phyloP scores from a whole-genome alignment of 2,329 filamentous ascomycete species.

The Tolypocladium album region DNA sequence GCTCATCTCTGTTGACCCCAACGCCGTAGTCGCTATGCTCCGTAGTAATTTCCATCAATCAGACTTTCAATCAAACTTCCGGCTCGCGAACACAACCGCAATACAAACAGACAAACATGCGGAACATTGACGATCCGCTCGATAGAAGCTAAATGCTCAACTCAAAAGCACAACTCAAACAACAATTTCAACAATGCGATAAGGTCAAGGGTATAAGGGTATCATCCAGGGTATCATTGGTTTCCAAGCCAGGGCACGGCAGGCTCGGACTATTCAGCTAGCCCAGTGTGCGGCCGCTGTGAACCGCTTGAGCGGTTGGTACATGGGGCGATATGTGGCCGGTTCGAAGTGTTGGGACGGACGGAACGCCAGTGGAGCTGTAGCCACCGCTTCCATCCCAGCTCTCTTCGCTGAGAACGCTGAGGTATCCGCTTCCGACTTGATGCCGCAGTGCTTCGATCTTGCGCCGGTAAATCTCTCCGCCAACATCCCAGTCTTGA shows the following conservation, averaged over 20 bases:
- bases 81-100: slow-evolving; percentile 8
- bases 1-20: slow-evolving; percentile 11
- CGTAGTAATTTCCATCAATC: slow-evolving; percentile 13
- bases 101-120: slow-evolving; percentile 5
- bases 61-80: slow-evolving; percentile 6
- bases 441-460: slow-evolving; percentile 78
- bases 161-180: not conserved
- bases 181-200: slow-evolving; percentile 5
- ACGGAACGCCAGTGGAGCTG: slow-evolving; percentile 11
- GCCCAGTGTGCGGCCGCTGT: slow-evolving; percentile 41
- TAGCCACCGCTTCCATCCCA: slow-evolving; percentile 35
- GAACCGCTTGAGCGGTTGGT: slow-evolving; percentile 34
- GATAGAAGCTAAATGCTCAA: not conserved
- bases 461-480: slow-evolving; percentile 76
- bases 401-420: slow-evolving; percentile 69
- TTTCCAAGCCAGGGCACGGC: not conserved
- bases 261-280: slow-evolving; percentile 15
- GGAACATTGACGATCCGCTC: not conserved
- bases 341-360: slow-evolving; percentile 16
- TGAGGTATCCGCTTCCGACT: slow-evolving; percentile 80
- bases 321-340: slow-evolving; percentile 19
- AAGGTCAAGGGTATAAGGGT: slow-evolving; percentile 14
- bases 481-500: slow-evolving; percentile 54
- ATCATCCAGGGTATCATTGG: slow-evolving; percentile 9
- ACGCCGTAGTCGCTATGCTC: slow-evolving; percentile 32